Evolutionary conservation across 805 yeast species (phyloP).

Genomic region (Kockiozyma suomiensis): DNA sequence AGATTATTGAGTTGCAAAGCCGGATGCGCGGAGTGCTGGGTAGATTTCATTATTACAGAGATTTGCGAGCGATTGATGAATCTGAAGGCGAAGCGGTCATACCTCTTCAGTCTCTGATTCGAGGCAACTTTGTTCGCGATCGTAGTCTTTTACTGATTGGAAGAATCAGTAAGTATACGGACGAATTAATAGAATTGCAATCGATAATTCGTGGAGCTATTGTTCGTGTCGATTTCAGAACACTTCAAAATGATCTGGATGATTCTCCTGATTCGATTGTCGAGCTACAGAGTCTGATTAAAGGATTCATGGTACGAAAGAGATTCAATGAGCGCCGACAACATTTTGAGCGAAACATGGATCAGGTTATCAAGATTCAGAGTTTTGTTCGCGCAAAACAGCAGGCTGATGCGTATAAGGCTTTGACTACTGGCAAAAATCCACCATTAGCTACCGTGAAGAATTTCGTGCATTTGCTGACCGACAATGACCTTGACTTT

Average conservation of each 20-base stretch:
- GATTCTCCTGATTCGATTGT: slow-evolving; percentile 40
- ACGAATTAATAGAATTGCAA: slow-evolving; percentile 42
- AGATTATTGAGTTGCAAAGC: slow-evolving; percentile 38
- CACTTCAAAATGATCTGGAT: slow-evolving; percentile 41
- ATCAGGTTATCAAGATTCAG: slow-evolving; percentile 72
- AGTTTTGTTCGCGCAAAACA: slow-evolving; percentile 67
- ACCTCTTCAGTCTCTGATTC: slow-evolving; percentile 42
- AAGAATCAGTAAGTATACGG: slow-evolving; percentile 14
- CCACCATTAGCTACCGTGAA: slow-evolving; percentile 79
- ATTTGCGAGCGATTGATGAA: slow-evolving; percentile 26
- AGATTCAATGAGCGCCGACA: slow-evolving; percentile 39
- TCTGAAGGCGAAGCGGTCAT: slow-evolving; percentile 26
- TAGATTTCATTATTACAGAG: slow-evolving; percentile 26
- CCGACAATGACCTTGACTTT: slow-evolving; percentile 71
- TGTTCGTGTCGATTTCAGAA: slow-evolving; percentile 41
- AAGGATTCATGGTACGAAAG: slow-evolving; percentile 43
- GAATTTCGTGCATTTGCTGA: slow-evolving; percentile 73
- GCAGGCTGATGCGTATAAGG: slow-evolving; percentile 71
- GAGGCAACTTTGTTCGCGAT: slow-evolving; percentile 49
- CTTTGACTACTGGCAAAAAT: slow-evolving; percentile 66
- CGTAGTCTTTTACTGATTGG: slow-evolving; percentile 20
- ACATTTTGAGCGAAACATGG: slow-evolving; percentile 59
- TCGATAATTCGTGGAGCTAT: slow-evolving; percentile 45
- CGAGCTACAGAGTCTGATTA: slow-evolving; percentile 41
- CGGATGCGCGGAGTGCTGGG: slow-evolving; percentile 37